phyloP scores from a whole-genome alignment of 768 basidiomycete genomes.

The Ramaria rubella region DNA sequence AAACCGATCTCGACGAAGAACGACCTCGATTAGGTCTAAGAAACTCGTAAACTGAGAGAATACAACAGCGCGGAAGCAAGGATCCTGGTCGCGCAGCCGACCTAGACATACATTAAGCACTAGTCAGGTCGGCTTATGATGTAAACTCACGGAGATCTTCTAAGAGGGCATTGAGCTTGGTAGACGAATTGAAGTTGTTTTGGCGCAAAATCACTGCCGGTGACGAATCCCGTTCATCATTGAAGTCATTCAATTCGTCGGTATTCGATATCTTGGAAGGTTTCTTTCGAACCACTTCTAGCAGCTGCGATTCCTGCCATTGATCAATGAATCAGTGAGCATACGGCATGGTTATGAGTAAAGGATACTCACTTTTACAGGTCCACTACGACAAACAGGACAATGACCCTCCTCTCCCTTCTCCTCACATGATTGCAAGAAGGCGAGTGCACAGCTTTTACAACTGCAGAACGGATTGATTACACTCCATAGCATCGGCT shows the following conservation, averaged over 20 bases:
- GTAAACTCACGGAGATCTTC: constrained; percentile 54
- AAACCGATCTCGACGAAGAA: constrained; percentile 61
- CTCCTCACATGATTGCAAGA: constrained; percentile 61
- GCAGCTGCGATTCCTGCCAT: constrained; percentile 48
- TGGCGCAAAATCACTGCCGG: constrained; percentile 55
- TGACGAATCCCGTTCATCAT: constrained; percentile 26
- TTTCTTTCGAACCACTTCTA: constrained; percentile 46
- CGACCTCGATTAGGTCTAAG: constrained; percentile 70
- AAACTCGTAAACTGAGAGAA: constrained; percentile 91
- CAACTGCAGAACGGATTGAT: constrained; percentile 43
- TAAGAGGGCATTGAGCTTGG: constrained; percentile 82
- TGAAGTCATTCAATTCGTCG: constrained; percentile 14
- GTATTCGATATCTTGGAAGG: constrained; percentile 17
- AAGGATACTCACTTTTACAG: constrained; percentile 43
- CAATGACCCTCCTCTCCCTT: constrained; percentile 66
- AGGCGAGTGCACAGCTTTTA: constrained; percentile 82
- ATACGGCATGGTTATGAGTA: neutral
- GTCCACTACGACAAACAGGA: constrained; percentile 71
- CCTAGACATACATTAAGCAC: constrained; percentile 29
- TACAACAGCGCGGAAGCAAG: constrained; percentile 75
- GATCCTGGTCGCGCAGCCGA: constrained; percentile 61
- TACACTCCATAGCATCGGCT: neutral
- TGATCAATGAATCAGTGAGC: neutral
- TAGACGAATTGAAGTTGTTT: constrained; percentile 84
- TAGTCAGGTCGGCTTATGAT: neutral